A percentile compares a stretch with the other conserved stretches of the same genome.
phyloP scores from a whole-genome alignment of 2,329 filamentous ascomycete species.

The Arthrobotrys conoides region DNA sequence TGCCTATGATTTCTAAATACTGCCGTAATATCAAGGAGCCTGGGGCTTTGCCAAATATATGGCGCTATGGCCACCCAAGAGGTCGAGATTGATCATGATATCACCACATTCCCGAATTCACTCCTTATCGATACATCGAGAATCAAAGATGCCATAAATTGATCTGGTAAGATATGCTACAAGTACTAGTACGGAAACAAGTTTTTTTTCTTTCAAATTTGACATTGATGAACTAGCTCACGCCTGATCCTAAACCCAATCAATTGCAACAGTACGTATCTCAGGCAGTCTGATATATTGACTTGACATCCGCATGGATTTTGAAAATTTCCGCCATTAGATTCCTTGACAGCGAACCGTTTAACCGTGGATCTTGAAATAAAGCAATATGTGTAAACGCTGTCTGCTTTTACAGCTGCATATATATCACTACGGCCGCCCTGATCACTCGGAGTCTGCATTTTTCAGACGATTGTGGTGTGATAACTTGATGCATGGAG shows the following conservation, averaged over 20 bases:
- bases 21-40: not conserved
- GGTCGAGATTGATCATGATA: not conserved
- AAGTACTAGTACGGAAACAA: no score
- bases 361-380: slow-evolving; percentile 4
- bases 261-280: not conserved
- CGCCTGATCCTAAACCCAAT: slow-evolving; percentile 9
- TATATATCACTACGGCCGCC: not conserved
- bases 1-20: not conserved
- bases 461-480: slow-evolving; percentile 15
- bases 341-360: slow-evolving; percentile 1
- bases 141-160: no score
- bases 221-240: not conserved
- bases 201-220: no score
- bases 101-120: no score
- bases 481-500: slow-evolving; percentile 15
- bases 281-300: not conserved
- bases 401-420: not conserved
- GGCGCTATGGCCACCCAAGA: not conserved
- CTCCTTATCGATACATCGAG: not conserved
- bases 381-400: slow-evolving; percentile 4
- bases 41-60: not conserved
- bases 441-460: not conserved
- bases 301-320: not conserved
- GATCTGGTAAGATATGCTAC: no score
- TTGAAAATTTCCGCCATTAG: not conserved